Conservation (phyloP, 2,329 filamentous ascomycete species). For the Chaetomiaceae sp. region DNA sequence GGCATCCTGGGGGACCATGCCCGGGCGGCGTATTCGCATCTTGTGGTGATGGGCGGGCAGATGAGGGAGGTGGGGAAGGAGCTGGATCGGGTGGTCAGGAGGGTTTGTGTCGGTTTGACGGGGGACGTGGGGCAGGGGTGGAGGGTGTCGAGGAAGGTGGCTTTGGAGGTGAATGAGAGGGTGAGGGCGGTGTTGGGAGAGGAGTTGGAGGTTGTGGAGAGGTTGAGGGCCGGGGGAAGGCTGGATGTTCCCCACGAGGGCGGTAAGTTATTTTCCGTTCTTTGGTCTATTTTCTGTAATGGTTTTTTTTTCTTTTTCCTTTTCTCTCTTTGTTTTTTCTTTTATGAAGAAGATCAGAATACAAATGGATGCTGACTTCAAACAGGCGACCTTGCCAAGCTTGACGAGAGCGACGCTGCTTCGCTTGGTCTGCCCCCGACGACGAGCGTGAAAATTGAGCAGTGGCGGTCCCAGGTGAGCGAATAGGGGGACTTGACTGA, state of each 20-base stretch:
- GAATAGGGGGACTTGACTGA: too few relatives aligned
- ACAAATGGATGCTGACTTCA: not conserved
- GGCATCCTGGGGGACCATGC: too few relatives aligned
- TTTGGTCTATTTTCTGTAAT: too few relatives aligned
- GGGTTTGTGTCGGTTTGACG: slow-evolving; percentile 8
- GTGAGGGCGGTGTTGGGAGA: slow-evolving; percentile 3
- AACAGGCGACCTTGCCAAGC: slow-evolving; percentile 2
- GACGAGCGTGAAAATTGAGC: slow-evolving; percentile 5
- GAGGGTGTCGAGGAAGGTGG: not conserved
- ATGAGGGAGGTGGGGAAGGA: not conserved
- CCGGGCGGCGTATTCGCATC: slow-evolving; percentile 1
- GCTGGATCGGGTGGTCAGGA: slow-evolving; percentile 1
- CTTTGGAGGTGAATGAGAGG: slow-evolving; percentile 3
- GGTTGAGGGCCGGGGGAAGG: too few relatives aligned
- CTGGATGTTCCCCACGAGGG: too few relatives aligned
- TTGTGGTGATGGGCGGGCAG: slow-evolving; percentile 12
- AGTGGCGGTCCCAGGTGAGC: slow-evolving; percentile 11
- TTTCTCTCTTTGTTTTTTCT: not conserved
- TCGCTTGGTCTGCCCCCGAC: slow-evolving; percentile 11
- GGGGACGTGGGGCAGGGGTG: slow-evolving; percentile 13
- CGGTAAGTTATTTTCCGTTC: too few relatives aligned
- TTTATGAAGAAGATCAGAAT: not conserved
- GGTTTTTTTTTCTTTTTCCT: too few relatives aligned
- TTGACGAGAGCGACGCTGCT: slow-evolving; percentile 7
- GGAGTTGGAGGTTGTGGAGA: too few relatives aligned